Evolutionary conservation across 2,329 filamentous ascomycete genomes (phyloP).

Genomic region (Verticillium longisporum): DNA sequence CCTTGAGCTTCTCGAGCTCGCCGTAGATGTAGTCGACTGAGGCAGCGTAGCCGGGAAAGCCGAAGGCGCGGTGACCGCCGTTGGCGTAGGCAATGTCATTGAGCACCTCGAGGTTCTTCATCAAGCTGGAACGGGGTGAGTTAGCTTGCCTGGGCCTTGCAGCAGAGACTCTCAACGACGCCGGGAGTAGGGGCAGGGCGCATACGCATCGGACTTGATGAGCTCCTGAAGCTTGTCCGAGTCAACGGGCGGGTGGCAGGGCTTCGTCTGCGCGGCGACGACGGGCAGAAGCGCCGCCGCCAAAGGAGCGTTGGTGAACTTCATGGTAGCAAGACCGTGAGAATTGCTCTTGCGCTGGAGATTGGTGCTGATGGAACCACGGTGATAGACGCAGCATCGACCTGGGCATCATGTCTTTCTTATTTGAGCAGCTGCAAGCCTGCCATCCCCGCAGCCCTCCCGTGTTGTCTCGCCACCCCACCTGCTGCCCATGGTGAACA

Average conservation of each 20-base stretch:
- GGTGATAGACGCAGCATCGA: not conserved
- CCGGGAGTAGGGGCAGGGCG: not conserved
- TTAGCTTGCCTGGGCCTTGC: not conserved
- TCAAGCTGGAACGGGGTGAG: constrained; percentile 1
- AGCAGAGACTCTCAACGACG: not conserved
- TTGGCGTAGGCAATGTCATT: constrained; percentile 22
- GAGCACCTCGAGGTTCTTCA: constrained; percentile 17
- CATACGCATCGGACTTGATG: constrained; percentile 28
- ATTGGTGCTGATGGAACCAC: not conserved
- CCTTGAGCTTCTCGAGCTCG: constrained; percentile 18
- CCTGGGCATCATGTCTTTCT: not conserved
- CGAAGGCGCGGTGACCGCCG: constrained; percentile 23
- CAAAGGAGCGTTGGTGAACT: not conserved
- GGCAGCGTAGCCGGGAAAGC: constrained; percentile 23
- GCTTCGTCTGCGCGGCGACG: not conserved
- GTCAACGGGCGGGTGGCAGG: constrained; percentile 11
- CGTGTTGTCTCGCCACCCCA: not conserved
- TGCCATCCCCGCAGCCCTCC: not conserved
- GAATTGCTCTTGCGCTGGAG: not conserved
- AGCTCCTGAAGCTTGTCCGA: constrained; percentile 31
- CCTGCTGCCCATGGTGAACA: not conserved
- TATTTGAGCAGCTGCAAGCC: not conserved
- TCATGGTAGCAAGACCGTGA: not conserved
- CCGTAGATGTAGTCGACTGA: constrained; percentile 23
- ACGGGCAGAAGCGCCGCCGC: not conserved